phyloP scores from a whole-genome alignment of 2,329 filamentous ascomycete genomes.

The Penicillium sp. region DNA sequence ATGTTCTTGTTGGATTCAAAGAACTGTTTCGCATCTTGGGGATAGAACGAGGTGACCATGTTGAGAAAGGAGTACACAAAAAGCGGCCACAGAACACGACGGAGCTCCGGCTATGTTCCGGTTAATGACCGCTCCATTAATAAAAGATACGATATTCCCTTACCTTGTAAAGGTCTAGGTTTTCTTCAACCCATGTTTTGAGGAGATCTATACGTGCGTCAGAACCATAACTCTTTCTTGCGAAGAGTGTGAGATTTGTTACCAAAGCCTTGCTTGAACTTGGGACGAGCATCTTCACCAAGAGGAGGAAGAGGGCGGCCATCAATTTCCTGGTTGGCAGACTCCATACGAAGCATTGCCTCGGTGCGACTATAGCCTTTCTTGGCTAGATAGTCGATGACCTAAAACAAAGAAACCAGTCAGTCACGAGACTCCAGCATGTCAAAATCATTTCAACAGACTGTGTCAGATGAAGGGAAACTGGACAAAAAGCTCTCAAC shows the following conservation, averaged over 20 bases:
- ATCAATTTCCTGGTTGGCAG: conserved; percentile 74
- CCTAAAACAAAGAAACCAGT: conserved; percentile 44
- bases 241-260: conserved; percentile 15
- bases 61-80: conserved; percentile 92
- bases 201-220: conserved; percentile 55
- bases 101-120: conserved; percentile 68
- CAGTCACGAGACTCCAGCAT: not conserved
- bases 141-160: conserved; percentile 13
- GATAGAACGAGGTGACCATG: conserved; percentile 68
- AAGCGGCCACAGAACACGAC: conserved; percentile 84
- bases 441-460: conserved; percentile 1
- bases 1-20: conserved; percentile 64
- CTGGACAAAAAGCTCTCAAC: too few relatives aligned
- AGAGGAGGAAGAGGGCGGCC: conserved; percentile 67
- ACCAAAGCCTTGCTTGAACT: conserved; percentile 71
- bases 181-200: conserved; percentile 82
- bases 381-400: conserved; percentile 93
- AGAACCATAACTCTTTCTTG: not conserved
- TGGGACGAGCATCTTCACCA: conserved; percentile 71
- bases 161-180: conserved; percentile 90
- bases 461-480: not conserved
- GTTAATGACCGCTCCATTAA: conserved; percentile 7
- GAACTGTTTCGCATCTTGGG: conserved; percentile 70
- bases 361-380: conserved; percentile 93
- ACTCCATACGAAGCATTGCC: conserved; percentile 87